phyloP scores from a whole-genome alignment of 75 land plant species.

The Gnetum montanum region DNA sequence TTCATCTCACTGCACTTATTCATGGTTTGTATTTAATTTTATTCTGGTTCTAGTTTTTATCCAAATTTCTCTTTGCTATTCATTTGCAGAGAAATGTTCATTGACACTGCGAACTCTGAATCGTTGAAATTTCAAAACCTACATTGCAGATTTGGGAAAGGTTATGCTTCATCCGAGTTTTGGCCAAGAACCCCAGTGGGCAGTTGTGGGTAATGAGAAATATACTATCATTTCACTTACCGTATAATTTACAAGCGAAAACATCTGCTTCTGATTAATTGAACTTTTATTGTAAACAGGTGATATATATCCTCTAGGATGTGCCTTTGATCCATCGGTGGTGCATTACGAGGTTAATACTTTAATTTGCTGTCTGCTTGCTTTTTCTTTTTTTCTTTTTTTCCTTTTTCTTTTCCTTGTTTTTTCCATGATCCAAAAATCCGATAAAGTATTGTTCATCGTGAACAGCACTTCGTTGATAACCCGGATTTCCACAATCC shows the following conservation, averaged over 20 bases:
- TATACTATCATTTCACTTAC: too few species aligned
- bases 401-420: neutral
- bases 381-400: neutral
- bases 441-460: neutral
- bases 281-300: constrained; percentile 28
- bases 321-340: constrained; percentile 69
- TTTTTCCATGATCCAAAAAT: neutral
- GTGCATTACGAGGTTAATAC: constrained; percentile 66
- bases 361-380: too few species aligned
- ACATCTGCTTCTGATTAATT: neutral
- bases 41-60: neutral
- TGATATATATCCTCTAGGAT: constrained; percentile 82
- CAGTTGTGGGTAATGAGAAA: constrained; percentile 55
- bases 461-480: constrained; percentile 53
- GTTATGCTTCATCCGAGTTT: constrained; percentile 73
- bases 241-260: too few species aligned
- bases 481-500: constrained; percentile 61
- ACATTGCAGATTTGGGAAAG: constrained; percentile 87
- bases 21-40: constrained; percentile 21
- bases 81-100: neutral
- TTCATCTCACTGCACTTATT: constrained; percentile 41
- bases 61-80: neutral
- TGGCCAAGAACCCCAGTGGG: constrained; percentile 85
- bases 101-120: too few species aligned
- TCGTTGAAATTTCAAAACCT: too few species aligned